Evolutionary conservation across 306 rosid species (phyloP).

Genomic region (Gleditsia sinensis): DNA sequence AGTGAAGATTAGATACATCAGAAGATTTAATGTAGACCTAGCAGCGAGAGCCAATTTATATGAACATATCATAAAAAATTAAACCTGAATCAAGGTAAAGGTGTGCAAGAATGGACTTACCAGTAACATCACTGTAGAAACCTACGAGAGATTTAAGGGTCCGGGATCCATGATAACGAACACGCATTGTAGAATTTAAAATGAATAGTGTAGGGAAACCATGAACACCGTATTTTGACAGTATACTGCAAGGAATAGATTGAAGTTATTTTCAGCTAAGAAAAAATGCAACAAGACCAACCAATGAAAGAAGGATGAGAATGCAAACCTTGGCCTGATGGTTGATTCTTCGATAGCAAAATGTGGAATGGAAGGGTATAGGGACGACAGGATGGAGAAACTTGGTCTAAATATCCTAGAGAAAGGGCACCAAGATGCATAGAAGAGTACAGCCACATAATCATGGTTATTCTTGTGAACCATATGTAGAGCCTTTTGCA

Average conservation of each 20-base stretch:
- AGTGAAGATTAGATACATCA: background rate
- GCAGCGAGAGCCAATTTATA: background rate
- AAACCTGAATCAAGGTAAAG: slow-evolving; percentile 9
- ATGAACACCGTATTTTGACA: slow-evolving; percentile 95
- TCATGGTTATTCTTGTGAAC: slow-evolving; percentile 74
- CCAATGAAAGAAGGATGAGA: background rate
- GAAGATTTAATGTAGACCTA: background rate
- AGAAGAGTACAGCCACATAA: slow-evolving; percentile 87
- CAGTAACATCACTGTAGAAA: slow-evolving; percentile 82
- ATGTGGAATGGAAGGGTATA: slow-evolving; percentile 84
- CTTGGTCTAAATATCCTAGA: slow-evolving; percentile 78
- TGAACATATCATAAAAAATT: background rate
- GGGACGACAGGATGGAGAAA: slow-evolving; percentile 72
- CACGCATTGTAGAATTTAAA: slow-evolving; percentile 83
- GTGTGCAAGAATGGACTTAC: slow-evolving; percentile 46
- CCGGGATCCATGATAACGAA: slow-evolving; percentile 87
- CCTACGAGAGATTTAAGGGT: slow-evolving; percentile 62
- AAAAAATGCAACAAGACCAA: background rate
- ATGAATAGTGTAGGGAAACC: slow-evolving; percentile 94
- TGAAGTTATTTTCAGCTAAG: slow-evolving; percentile 4
- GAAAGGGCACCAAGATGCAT: slow-evolving; percentile 98
- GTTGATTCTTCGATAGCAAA: slow-evolving; percentile 90
- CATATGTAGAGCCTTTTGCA: slow-evolving; percentile 83
- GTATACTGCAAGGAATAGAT: slow-evolving; percentile 56
- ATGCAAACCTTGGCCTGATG: slow-evolving; percentile 90